Conservation (phyloP, 2,329 filamentous ascomycete species). For the Cadophora sp. region DNA sequence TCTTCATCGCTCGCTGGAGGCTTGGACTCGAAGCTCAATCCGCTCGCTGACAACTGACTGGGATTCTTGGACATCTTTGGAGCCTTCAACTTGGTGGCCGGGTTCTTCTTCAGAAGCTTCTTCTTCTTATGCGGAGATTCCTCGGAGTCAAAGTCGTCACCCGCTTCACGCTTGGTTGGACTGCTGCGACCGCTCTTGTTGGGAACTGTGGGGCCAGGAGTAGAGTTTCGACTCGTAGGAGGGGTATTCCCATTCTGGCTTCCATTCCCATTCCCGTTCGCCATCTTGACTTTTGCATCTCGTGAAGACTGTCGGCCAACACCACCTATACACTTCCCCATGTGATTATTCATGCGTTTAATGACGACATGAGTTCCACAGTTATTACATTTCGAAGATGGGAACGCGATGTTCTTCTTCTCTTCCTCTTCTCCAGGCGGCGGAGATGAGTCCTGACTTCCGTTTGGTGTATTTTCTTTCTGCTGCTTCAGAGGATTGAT, state of each 20-base stretch:
- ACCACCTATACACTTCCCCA: slow-evolving; percentile 72
- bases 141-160: slow-evolving; percentile 44
- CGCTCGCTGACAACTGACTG: slow-evolving; percentile 29
- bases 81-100: slow-evolving; percentile 36
- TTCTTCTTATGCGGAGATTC: slow-evolving; percentile 43
- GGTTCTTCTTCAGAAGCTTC: slow-evolving; percentile 41
- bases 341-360: slow-evolving; percentile 70
- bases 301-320: slow-evolving; percentile 68
- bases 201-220: slow-evolving; percentile 55
- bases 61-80: slow-evolving; percentile 31
- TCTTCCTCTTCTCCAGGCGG: slow-evolving; percentile 58
- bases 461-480: slow-evolving; percentile 48
- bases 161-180: slow-evolving; percentile 43
- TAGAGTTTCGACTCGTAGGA: slow-evolving; percentile 68
- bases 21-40: slow-evolving; percentile 33
- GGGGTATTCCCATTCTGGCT: slow-evolving; percentile 64
- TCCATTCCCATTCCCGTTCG: slow-evolving; percentile 56
- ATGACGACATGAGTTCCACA: slow-evolving; percentile 71
- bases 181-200: slow-evolving; percentile 38
- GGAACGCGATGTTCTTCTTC: slow-evolving; percentile 68
- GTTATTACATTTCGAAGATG: slow-evolving; percentile 70
- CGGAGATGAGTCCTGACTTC: slow-evolving; percentile 55
- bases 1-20: slow-evolving; percentile 29
- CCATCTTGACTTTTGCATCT: slow-evolving; percentile 68
- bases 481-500: slow-evolving; percentile 53